Evolutionary conservation across 176 grass and related monocot species (phyloP), one percentile per base, ranked within the genome.

Genomic region (Oryza australiensis): DNA sequence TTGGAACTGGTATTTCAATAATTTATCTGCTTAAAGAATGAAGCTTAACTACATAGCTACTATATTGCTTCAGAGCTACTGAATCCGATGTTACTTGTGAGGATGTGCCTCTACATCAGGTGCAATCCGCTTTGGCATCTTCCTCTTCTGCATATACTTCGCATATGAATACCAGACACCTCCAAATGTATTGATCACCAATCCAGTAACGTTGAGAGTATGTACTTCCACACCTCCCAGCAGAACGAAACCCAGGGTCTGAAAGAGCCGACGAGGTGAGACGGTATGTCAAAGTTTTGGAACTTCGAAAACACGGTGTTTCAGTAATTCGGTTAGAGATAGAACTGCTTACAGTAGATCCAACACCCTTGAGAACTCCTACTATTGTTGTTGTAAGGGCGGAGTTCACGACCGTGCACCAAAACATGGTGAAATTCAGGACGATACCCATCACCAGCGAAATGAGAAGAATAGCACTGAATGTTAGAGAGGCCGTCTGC

Each of bases 361-460:
- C 95, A 0, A 98, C 95, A 7, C 95, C 95, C 84, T 98, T 98
- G 23, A 98, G 95, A 79, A 98, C 95, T 62, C 95, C 95, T 24
- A 98, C 92, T 81, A 98, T 95, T 65, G 95, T 98, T 29, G 95
- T 98, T 12, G 95, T 98, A 33, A 98, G 86, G 49, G 95, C 95
- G 51, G 95, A 98, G 80, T 98, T 98, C 41, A 98, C 92, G 10
- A 98, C 89, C 2, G 95, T 98, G 88, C 95, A 98, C 88, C 87
- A 92, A 40, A 98, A 98, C 95, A 98, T 98, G 29, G 95, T 98
- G 75, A 74, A 98, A 76, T 98, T 98, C 12, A 98, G 88, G 68
- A 86, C 63, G 26, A 98, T 95, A 29, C 92, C 92, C 95, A 98
- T 95, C 79, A 93, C 85, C 51, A 98, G 76, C 35, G 95, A 98